Percentiles rank a stretch among this genome's conserved stretches.
These are phyloP conservation scores for Pseudonectria buxi DNA, from an alignment of 2,329 filamentous ascomycete species.

Conservation along the genomic window DNA sequence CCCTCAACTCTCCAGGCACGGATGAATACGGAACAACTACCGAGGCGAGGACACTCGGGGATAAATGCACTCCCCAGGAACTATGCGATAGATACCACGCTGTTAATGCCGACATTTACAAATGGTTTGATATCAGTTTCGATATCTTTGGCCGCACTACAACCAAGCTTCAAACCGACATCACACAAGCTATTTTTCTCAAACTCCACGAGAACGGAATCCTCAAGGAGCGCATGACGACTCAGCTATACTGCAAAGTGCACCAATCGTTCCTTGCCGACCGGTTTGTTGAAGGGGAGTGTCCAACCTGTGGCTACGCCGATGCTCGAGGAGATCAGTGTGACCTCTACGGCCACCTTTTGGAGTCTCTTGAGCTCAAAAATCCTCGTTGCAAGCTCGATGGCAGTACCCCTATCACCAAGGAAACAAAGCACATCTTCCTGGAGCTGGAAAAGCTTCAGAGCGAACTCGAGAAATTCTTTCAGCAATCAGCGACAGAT, in stretches of 20 bases:
- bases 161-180: constrained; percentile 73
- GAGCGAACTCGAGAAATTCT: constrained; percentile 64
- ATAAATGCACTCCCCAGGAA: constrained; percentile 65
- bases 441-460: constrained; percentile 72
- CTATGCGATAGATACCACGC: constrained; percentile 81
- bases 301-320: constrained; percentile 58
- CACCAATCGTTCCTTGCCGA: constrained; percentile 66
- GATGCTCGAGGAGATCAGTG: constrained; percentile 62
- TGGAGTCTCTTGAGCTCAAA: constrained; percentile 61
- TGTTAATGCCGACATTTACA: constrained; percentile 75
- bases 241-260: constrained; percentile 74
- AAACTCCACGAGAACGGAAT: constrained; percentile 75
- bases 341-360: constrained; percentile 59
- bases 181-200: constrained; percentile 76
- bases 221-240: constrained; percentile 69
- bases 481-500: constrained; percentile 58
- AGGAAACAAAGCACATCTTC: constrained; percentile 80
- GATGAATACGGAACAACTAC: constrained; percentile 70
- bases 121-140: constrained; percentile 85
- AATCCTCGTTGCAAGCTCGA: constrained; percentile 82
- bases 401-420: constrained; percentile 63
- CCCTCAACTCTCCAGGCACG: too few relatives aligned
- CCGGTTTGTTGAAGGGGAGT: constrained; percentile 67
- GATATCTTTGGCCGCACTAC: constrained; percentile 85
- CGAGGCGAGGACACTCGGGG: constrained; percentile 79